Conservation (phyloP, 1,139 yeast genomes). For the Debaryomyces sp. region DNA sequence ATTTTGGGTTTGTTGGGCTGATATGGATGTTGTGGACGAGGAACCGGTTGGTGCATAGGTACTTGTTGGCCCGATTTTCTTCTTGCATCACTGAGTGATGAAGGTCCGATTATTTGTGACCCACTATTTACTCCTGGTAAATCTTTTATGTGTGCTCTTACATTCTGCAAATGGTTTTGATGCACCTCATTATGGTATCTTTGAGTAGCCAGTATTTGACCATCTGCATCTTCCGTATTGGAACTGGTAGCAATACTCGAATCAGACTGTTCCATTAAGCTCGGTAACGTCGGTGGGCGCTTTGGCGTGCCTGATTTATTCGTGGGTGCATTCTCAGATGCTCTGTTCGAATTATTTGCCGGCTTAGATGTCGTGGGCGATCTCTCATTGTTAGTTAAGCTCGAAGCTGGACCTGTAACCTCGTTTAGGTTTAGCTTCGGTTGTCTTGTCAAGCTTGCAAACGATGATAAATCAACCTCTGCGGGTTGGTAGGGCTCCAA, state of each 20-base stretch:
- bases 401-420: background rate
- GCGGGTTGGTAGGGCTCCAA: slow-evolving; percentile 54
- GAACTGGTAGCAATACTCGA: background rate
- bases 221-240: background rate
- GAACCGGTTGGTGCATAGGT: slow-evolving; percentile 4
- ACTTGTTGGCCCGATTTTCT: slow-evolving; percentile 12
- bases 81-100: slow-evolving; percentile 22
- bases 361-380: background rate
- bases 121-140: slow-evolving; percentile 15
- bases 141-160: slow-evolving; percentile 9
- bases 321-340: background rate
- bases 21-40: slow-evolving; percentile 8
- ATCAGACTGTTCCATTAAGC: background rate
- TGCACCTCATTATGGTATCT: slow-evolving; percentile 19
- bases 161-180: slow-evolving; percentile 14
- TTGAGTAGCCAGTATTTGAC: slow-evolving; percentile 1
- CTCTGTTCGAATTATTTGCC: background rate
- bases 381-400: background rate
- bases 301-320: background rate
- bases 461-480: slow-evolving; percentile 53
- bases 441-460: slow-evolving; percentile 51
- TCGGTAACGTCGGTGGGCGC: slow-evolving; percentile 1
- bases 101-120: slow-evolving; percentile 22
- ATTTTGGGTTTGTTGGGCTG: slow-evolving; percentile 5
- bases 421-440: slow-evolving; percentile 25